A percentile compares a stretch with the other conserved stretches of the same genome.
Conservation (phyloP, 2,329 filamentous ascomycete species). For the Grosmannia penicillata region DNA sequence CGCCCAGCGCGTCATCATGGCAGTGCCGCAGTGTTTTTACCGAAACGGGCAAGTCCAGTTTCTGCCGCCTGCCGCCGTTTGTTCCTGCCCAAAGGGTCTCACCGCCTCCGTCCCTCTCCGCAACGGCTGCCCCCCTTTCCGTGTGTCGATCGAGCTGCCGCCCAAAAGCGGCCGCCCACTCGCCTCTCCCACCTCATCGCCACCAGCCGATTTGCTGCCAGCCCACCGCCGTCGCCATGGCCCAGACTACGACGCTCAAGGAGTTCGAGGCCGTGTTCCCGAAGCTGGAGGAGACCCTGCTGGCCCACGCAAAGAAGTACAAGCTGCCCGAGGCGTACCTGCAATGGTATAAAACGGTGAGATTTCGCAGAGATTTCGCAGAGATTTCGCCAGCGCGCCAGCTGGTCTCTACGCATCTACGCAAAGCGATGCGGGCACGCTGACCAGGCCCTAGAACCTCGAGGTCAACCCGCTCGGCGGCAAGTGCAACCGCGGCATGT, state of each 20-base stretch:
- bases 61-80: background rate
- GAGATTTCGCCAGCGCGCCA: too few species aligned
- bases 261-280: constrained; percentile 89
- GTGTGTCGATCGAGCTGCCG: too few species aligned
- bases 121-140: background rate
- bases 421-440: too few species aligned
- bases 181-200: background rate
- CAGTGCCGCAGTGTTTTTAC: too few species aligned
- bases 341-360: constrained; percentile 74
- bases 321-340: constrained; percentile 69
- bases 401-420: too few species aligned
- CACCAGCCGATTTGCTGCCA: background rate
- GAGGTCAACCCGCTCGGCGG: constrained; percentile 80
- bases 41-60: too few species aligned
- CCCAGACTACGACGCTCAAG: constrained; percentile 60
- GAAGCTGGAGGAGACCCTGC: constrained; percentile 66
- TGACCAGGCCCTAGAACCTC: constrained; percentile 46
- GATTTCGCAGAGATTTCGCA: too few species aligned
- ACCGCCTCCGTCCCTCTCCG: background rate
- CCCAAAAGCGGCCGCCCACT: too few species aligned
- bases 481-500: constrained; percentile 98
- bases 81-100: background rate
- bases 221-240: constrained; percentile 30
- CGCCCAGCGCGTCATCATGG: too few species aligned
- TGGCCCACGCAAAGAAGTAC: constrained; percentile 65